Evolutionary conservation across 2,329 filamentous ascomycete species (phyloP).

Genomic region (Pezicula radicicola): DNA sequence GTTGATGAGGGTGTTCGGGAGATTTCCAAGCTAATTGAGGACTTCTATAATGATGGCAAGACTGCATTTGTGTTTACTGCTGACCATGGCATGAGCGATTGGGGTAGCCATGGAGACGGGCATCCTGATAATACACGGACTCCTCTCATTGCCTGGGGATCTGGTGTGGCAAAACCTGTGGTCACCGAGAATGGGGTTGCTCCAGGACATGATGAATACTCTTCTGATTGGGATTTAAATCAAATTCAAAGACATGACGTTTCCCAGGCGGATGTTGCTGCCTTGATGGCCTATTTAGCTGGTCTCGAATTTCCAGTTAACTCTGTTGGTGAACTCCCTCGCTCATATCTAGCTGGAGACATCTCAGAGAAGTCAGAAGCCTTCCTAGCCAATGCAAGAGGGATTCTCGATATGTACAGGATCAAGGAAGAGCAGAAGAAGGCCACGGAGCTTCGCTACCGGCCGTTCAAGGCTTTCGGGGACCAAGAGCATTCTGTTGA

Average conservation of each 20-base stretch:
- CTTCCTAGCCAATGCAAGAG: constrained; percentile 77
- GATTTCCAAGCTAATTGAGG: constrained; percentile 74
- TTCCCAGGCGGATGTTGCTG: constrained; percentile 87
- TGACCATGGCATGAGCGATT: constrained; percentile 98
- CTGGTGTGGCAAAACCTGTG: constrained; percentile 77
- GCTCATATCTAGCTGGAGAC: constrained; percentile 74
- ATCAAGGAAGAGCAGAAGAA: constrained; percentile 89
- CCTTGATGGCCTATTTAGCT: constrained; percentile 89
- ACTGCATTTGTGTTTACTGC: constrained; percentile 97
- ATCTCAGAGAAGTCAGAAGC: constrained; percentile 79
- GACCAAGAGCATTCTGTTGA: constrained; percentile 60
- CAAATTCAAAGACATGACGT: constrained; percentile 86
- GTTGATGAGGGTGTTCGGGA: constrained; percentile 89
- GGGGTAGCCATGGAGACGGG: constrained; percentile 97
- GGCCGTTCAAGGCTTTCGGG: constrained; percentile 69
- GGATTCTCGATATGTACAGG: constrained; percentile 92
- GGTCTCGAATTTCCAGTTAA: constrained; percentile 92
- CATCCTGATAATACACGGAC: constrained; percentile 97
- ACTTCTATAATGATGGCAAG: constrained; percentile 80
- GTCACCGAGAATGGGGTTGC: constrained; percentile 53
- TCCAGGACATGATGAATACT: constrained; percentile 87
- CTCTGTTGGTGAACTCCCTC: constrained; percentile 87
- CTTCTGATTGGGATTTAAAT: constrained; percentile 82
- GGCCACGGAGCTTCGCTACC: constrained; percentile 71
- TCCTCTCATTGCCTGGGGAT: constrained; percentile 89